These are phyloP conservation scores for Ceratonia siliqua DNA, from an alignment of 306 rosid species.

Conservation along the genomic window DNA sequence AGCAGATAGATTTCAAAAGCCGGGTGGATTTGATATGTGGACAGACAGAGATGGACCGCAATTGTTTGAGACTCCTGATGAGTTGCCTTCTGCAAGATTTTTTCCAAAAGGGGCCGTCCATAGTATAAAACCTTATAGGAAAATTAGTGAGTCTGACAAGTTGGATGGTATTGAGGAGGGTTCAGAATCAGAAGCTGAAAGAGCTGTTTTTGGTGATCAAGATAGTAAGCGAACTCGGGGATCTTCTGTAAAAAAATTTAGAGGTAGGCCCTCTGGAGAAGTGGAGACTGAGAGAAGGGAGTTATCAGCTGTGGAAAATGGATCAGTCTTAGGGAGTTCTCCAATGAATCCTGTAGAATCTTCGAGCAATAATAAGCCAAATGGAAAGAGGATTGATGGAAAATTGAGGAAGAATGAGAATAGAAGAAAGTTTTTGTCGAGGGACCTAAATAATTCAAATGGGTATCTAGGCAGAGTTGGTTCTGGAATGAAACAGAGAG, in stretches of 20 bases:
- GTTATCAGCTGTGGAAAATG: background rate
- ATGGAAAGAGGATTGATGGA: slow-evolving; percentile 33
- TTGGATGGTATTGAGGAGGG: slow-evolving; percentile 13
- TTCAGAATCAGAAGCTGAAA: slow-evolving; percentile 29
- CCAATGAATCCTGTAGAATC: slow-evolving; percentile 8
- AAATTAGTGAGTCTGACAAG: slow-evolving; percentile 45
- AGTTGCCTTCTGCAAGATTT: slow-evolving; percentile 84
- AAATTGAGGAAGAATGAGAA: slow-evolving; percentile 40
- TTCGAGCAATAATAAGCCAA: slow-evolving; percentile 14
- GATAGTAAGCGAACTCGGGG: slow-evolving; percentile 1
- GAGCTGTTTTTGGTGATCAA: slow-evolving; percentile 9
- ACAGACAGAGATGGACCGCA: slow-evolving; percentile 80
- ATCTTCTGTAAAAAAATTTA: slow-evolving; percentile 29
- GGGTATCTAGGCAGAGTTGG: slow-evolving; percentile 41
- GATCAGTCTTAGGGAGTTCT: slow-evolving; percentile 31
- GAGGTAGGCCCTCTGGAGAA: slow-evolving; percentile 27
- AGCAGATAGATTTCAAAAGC: slow-evolving; percentile 86
- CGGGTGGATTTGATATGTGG: slow-evolving; percentile 94
- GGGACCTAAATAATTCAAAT: slow-evolving; percentile 40
- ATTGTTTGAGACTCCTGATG: slow-evolving; percentile 72
- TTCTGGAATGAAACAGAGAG: slow-evolving; percentile 48
- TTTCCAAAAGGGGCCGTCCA: slow-evolving; percentile 97
- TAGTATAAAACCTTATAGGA: slow-evolving; percentile 70
- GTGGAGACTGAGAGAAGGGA: slow-evolving; percentile 29
- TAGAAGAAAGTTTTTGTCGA: slow-evolving; percentile 40